phyloP scores from a whole-genome alignment of 495 filamentous ascomycete species.

The Trypethelium eluteriae region DNA sequence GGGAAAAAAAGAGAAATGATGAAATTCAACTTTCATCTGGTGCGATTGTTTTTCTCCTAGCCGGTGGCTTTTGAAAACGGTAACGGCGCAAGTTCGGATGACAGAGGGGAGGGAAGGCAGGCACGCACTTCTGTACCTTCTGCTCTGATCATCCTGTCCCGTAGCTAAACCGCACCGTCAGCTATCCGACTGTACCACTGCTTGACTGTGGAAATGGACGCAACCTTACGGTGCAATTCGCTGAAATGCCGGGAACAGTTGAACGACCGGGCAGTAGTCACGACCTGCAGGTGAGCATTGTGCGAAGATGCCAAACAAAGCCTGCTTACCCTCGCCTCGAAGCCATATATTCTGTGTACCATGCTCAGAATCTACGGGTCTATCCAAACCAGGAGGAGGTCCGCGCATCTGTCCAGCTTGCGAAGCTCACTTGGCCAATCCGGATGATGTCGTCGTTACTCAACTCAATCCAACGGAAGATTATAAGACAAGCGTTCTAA shows the following conservation, averaged over 20 bases:
- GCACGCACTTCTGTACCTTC: no score
- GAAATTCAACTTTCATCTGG: no score
- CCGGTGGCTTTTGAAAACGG: no score
- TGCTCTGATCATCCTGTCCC: no score
- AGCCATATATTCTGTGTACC: conserved; percentile 82
- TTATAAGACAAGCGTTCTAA: conserved; percentile 85
- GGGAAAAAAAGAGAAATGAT: no score
- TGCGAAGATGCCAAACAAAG: conserved; percentile 13
- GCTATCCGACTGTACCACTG: no score
- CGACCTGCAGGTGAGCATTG: conserved; percentile 70
- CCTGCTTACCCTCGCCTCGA: conserved; percentile 18
- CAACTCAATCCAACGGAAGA: conserved; percentile 81
- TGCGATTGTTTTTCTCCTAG: no score
- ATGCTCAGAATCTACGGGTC: conserved; percentile 62
- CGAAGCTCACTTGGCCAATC: conserved; percentile 55
- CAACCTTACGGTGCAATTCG: conserved; percentile 69
- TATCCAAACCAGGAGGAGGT: conserved; percentile 50
- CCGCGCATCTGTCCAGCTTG: conserved; percentile 77
- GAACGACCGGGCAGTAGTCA: conserved; percentile 72
- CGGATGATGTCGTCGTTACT: conserved; percentile 70
- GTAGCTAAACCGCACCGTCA: no score
- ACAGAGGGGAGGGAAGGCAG: no score
- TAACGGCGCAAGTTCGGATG: no score
- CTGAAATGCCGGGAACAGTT: conserved; percentile 70
- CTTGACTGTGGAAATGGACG: conserved; percentile 50